Base-by-base conservation (phyloP, 805 yeast species). In the Barnettozyma sucrosica region DNA sequence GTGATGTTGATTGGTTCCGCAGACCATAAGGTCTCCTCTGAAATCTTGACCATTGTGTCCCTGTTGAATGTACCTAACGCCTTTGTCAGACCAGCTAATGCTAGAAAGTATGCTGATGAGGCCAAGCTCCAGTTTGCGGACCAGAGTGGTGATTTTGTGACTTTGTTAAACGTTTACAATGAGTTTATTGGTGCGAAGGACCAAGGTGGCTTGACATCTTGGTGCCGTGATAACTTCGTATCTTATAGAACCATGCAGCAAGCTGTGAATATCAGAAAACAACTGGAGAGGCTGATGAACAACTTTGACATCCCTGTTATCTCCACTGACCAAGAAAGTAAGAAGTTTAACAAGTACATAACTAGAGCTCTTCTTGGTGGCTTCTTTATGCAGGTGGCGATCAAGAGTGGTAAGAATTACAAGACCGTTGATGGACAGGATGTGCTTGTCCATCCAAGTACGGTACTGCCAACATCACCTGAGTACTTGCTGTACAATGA, bases 341-440 rank as follows among this genome's bases (percentile, higher is more conserved):
- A 75, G 52, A 79, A 77, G 44, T 89, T 87, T 68, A 83, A 82
- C 66, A 81, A 77, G 56, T 85, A 88, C 58, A 82, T 93, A 54
- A 76, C 95, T 48, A 86, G 85, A 65, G 96, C 98, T 0, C 68
- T 93, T 49, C 76, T 88, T 4, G 78, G 88, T n/a, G 99, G 99
- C 2, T 90, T 89, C 66, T 93, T 93, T 72, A 90, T 93, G 98
- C 99, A 93, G 71, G 95, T 87, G 47, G 98, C 97, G 30, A 93
- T 90, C 70, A 88, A 87, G 72, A 78, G 85, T n/a, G 82, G 88
- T 34, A 85, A 83, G 59, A 90, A 87, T n/a, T 92, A 85, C 65
- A 76, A 86, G 57, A 93, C 99, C 0, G 85, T 90, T 44, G 99
- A 93, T 67, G 89, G 90, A 62, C 99, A 93, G 71, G 98, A 92